Evolutionary conservation across 73 alveolate genomes (phyloP), one percentile per base, ranked within the genome.

Genomic region (Tetrahymena malaccensis): DNA sequence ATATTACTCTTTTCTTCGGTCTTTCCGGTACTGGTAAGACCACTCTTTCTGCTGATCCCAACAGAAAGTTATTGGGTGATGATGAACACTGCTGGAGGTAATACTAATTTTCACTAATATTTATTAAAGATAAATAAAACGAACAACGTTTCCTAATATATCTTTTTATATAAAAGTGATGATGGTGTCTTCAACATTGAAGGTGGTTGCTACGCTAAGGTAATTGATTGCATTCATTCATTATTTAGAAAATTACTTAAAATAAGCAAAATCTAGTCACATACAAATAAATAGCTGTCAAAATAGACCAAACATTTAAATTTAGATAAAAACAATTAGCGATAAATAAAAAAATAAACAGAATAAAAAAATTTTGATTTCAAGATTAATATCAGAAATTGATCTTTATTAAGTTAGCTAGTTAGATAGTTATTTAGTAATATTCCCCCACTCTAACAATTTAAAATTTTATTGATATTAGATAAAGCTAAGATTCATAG

Each of bases 21-120:
- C 98, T 98, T 44, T 97, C 99, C 34, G 99, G 99, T 55, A 98
- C 99, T 34, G 99, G 99, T 34, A 98, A 98, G 97, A 98, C 99
- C 33, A 98, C 99, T 12, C 96, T 98, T 96, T 94, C 98, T 44
- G 99, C 99, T 37, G 99, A 98, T 94, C 99, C 99, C 25, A 96
- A 96, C 43, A 98, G 99, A 96, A 85, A 84, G 50, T 97, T 99
- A 95, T 98, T 99, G 57, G 99, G 99, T 43, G 99, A 98, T 97
- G 99, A 98, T 95, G 99, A 98, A 97, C 99, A 98, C 85, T 98
- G 98, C 94, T 98, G 99, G 99, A 97, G 89, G 89, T 70, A 70
- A 70, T 19, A 12, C 4, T 70, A 70, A 21, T 13, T 50, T 50
- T 19, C 7, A 50, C 22, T 19, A 19, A 35, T 35, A 35, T 35